Base-by-base conservation (phyloP, 2,329 filamentous ascomycete genomes). In the Bipolaris gigantea region DNA sequence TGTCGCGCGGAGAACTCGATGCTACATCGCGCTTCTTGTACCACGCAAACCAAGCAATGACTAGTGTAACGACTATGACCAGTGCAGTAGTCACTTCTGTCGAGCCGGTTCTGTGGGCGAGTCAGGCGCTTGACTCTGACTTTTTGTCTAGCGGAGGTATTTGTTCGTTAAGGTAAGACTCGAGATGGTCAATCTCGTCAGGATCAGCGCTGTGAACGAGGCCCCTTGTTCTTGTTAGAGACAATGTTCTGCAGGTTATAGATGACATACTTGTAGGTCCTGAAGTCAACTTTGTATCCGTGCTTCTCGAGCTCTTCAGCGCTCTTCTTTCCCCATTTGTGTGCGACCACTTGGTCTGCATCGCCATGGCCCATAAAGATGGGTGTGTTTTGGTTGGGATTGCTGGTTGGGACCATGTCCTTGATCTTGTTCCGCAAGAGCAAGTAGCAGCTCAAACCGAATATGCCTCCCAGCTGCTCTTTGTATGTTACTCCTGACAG, bases 321-420 rank as follows among this genome's bases (percentile, higher is more conserved):
- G 21, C 89, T 91, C 74, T 80, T 73, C 71, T 84, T 76, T 13
- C 90, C 93, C 74, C 89, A 88, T 51, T 82, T 77, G 39, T 86
- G 83, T 62, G 80, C 82, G 8, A 97, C 89, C 3, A 96, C 78
- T 13, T 81, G 81, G 73, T 99, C 93, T 0, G 76, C 77, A 57
- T 87, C 83, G n/a, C 94, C 94, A 66, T 97, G 94, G 11, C 84
- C 91, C 86, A 97, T 89, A 75, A 94, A 90, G 59, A 97, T 86
- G 1, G 89, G 89, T 1, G 91, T 96, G 36, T 88, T 80, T 74
- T 87, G 85, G 73, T 91, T 92, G 50, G 82, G 79, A 62, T 77
- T 83, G 23, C 70, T 67, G 7, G 62, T 63, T 2, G 73, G 73
- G 9, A 76, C 67, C 64, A 75, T 57, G 21, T 73, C 80, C 69